Evolutionary conservation across 2,329 filamentous ascomycete genomes (phyloP).

Genomic region (Alternaria brassicicola): DNA sequence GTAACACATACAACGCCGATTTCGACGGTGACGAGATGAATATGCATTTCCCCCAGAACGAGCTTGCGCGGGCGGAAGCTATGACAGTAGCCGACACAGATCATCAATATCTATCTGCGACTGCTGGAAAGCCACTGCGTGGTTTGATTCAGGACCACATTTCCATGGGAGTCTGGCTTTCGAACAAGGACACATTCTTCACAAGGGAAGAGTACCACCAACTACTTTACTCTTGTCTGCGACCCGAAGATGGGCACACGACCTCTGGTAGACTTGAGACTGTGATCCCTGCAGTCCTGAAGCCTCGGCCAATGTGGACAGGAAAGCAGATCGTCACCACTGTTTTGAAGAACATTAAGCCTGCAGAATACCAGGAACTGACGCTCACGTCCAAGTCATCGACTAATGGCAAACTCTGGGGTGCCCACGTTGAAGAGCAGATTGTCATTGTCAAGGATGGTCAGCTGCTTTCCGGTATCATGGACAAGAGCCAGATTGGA

Average conservation of each 20-base stretch:
- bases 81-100: constrained; percentile 94
- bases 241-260: constrained; percentile 90
- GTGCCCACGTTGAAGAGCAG: constrained; percentile 73
- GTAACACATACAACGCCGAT: constrained; percentile 99
- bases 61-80: constrained; percentile 90
- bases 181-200: constrained; percentile 90
- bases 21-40: constrained; percentile 99
- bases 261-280: constrained; percentile 81
- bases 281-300: constrained; percentile 79
- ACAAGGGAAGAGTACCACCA: constrained; percentile 88
- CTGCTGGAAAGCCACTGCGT: constrained; percentile 88
- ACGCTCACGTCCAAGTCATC: constrained; percentile 81
- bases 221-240: constrained; percentile 85
- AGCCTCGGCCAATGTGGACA: constrained; percentile 84
- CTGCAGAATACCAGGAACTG: constrained; percentile 74
- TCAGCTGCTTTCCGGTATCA: constrained; percentile 85
- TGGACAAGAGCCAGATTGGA: constrained; percentile 95
- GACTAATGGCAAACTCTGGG: constrained; percentile 82
- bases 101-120: constrained; percentile 94
- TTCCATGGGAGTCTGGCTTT: constrained; percentile 89
- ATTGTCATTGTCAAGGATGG: constrained; percentile 83
- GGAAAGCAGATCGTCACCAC: constrained; percentile 96
- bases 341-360: constrained; percentile 89
- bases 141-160: constrained; percentile 99
- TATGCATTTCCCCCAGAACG: constrained; percentile 99